phyloP scores from a whole-genome alignment of 805 yeast species.

The Metschnikowia kofuensis region DNA sequence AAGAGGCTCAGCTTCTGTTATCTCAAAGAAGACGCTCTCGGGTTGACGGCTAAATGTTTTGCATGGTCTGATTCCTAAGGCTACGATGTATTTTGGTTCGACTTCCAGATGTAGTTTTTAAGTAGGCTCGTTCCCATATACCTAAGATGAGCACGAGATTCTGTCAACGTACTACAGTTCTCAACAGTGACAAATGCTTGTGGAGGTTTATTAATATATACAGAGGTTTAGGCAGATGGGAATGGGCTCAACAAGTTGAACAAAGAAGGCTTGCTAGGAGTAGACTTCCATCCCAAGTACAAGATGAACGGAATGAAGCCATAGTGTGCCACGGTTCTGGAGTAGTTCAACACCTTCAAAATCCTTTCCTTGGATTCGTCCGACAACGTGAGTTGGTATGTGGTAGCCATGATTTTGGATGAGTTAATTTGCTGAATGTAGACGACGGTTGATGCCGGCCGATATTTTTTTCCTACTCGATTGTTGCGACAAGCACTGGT shows the following conservation, averaged over 20 bases:
- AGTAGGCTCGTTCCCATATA: too few relatives aligned
- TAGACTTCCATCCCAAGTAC: conserved; percentile 71
- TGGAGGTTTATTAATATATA: conserved; percentile 11
- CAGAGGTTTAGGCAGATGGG: conserved; percentile 57
- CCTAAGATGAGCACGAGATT: background rate
- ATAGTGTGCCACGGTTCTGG: conserved; percentile 87
- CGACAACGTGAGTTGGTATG: conserved; percentile 36
- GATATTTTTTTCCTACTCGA: background rate
- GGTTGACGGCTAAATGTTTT: too few relatives aligned
- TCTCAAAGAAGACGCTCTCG: too few relatives aligned
- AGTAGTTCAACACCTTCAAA: conserved; percentile 72
- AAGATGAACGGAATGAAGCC: conserved; percentile 96
- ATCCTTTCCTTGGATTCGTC: conserved; percentile 76
- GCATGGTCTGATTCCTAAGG: too few relatives aligned
- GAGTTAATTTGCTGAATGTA: background rate
- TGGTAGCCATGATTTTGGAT: conserved; percentile 10
- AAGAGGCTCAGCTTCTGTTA: too few relatives aligned
- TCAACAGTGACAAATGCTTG: background rate
- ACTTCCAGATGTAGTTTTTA: too few relatives aligned
- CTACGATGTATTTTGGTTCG: too few relatives aligned
- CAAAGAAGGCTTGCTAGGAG: conserved; percentile 80
- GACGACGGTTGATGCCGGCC: background rate
- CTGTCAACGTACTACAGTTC: background rate
- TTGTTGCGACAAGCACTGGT: conserved; percentile 4
- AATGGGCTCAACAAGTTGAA: conserved; percentile 75